These are phyloP conservation scores for Phytophthora crassamura DNA, from an alignment of 352 stramenopile species.

Conservation along the genomic window DNA sequence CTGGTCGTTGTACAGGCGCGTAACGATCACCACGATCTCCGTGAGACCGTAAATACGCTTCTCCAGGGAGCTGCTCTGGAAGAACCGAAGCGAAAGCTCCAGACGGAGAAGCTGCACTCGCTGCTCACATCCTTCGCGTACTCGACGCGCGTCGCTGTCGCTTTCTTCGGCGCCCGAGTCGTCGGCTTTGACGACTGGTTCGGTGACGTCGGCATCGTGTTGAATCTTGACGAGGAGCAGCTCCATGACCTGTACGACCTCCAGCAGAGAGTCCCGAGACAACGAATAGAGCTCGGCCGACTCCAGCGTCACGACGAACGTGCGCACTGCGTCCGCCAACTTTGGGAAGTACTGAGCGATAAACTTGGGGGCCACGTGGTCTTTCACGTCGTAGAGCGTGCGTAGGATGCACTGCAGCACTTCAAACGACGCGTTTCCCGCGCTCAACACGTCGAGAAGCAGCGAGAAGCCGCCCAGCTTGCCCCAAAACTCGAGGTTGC, in stretches of 20 bases:
- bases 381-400: conserved; percentile 65
- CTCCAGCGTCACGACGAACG: conserved; percentile 36
- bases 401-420: conserved; percentile 60
- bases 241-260: conserved; percentile 69
- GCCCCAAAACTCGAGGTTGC: conserved; percentile 66
- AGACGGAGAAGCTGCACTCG: conserved; percentile 55
- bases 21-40: conserved; percentile 62
- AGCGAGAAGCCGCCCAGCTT: conserved; percentile 59
- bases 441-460: conserved; percentile 49
- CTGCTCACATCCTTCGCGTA: conserved; percentile 25
- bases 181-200: not conserved
- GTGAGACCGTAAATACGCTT: conserved; percentile 78
- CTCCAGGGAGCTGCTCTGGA: conserved; percentile 64
- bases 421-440: conserved; percentile 46
- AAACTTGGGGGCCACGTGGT: conserved; percentile 55
- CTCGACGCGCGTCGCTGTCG: not conserved
- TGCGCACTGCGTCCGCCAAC: conserved; percentile 37
- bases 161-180: not conserved
- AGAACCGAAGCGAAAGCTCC: conserved; percentile 62
- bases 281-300: conserved; percentile 43
- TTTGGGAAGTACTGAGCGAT: conserved; percentile 45
- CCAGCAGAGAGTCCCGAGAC: conserved; percentile 56
- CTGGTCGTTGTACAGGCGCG: conserved; percentile 49
- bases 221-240: conserved; percentile 49
- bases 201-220: conserved; percentile 20